Evolutionary conservation across 2,329 filamentous ascomycete species (phyloP).

Genomic region (Venturia pyrina): DNA sequence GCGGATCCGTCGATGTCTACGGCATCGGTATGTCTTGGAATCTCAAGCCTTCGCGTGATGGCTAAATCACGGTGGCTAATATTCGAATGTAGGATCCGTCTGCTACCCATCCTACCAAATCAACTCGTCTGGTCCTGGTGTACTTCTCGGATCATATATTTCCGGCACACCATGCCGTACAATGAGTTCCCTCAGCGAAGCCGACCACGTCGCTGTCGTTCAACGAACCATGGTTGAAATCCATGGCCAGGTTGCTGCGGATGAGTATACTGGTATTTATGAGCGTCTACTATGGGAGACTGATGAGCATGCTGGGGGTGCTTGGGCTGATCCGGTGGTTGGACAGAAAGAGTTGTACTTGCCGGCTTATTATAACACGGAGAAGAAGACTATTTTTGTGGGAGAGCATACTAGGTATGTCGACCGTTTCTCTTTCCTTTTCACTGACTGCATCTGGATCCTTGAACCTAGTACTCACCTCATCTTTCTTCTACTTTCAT

Average conservation of each 20-base stretch:
- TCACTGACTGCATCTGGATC: too few species aligned
- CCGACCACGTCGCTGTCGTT: constrained; percentile 52
- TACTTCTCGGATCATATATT: constrained; percentile 51
- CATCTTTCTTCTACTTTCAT: too few species aligned
- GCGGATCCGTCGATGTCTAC: constrained; percentile 48
- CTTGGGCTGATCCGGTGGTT: constrained; percentile 50
- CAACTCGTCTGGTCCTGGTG: constrained; percentile 52
- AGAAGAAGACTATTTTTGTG: constrained; percentile 58
- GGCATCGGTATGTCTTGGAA: too few species aligned
- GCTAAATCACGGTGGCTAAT: too few species aligned
- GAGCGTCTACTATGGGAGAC: constrained; percentile 56
- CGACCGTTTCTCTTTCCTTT: too few species aligned
- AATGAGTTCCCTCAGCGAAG: constrained; percentile 41
- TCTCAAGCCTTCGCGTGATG: too few species aligned
- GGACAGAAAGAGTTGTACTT: constrained; percentile 62
- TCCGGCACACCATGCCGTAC: constrained; percentile 36
- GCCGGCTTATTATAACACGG: constrained; percentile 62
- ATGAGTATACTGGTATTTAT: constrained; percentile 56
- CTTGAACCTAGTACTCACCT: too few species aligned
- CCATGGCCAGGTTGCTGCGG: constrained; percentile 49
- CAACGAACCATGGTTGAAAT: constrained; percentile 58
- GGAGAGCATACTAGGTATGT: constrained; percentile 52
- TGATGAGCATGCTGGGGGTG: constrained; percentile 51
- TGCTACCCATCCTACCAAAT: constrained; percentile 60
- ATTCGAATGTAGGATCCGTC: too few species aligned